Evolutionary conservation across 768 basidiomycete genomes (phyloP), one percentile per base, ranked within the genome.

Genomic region (Mycena leptocephala): DNA sequence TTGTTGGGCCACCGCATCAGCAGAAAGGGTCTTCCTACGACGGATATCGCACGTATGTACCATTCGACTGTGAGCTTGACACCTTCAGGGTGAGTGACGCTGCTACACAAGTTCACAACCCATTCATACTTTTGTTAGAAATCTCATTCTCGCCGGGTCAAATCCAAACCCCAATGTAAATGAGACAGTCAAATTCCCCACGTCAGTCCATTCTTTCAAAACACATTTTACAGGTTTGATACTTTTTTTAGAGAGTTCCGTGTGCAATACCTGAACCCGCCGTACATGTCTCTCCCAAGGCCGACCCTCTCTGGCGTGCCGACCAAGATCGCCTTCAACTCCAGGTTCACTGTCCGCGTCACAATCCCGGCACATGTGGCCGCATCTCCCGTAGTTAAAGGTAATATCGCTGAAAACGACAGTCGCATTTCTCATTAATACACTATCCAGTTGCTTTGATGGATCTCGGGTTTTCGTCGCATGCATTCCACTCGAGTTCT

Each of bases 1-100:
- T 64, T 77, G 0, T 75, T 82, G 1, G 91, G 90, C 7, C 62
- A 76, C 33, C 83, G 85, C 32, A 86, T 82, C 81, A 87, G 83
- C 82, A 85, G 86, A 70, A 81, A 78, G 39, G 81, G 80, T 3
- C 67, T 82, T 5, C 81, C 81, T 3, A 81, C 83, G 24, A 81
- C 80, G 4, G 73, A 82, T 33, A 82, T 86, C 37, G 56, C 85
- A 6, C 80, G 85, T 1, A 24, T 86, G 74, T 86, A 86, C 61
- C 85, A 86, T 69, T 88, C 87, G 11, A 80, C 84, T 1, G 80
- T 80, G 22, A 82, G 80, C n/a, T 76, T 86, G 16, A 81, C 84
- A 2, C 85, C 85, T 20, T 78, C 80, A n/a, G 85, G 83, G 64
- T 79, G 63, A 14, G 80, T 83, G 13, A n/a, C n/a, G n/a, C n/a